phyloP scores from a whole-genome alignment of 2,329 filamentous ascomycete genomes.

The Pseudogymnoascus sp. region DNA sequence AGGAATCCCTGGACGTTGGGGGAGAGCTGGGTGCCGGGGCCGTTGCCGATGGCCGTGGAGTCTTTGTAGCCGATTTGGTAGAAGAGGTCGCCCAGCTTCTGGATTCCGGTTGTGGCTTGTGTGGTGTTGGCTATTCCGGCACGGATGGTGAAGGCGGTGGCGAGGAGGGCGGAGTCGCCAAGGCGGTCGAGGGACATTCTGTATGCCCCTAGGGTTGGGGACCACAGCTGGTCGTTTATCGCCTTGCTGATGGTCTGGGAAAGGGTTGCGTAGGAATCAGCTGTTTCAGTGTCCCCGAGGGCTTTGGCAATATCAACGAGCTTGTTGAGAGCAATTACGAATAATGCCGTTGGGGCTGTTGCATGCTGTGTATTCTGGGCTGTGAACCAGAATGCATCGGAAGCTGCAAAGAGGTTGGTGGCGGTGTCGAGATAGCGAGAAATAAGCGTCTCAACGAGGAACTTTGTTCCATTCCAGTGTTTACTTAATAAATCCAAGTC shows the following conservation, averaged over 20 bases:
- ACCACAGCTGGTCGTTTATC: conserved; percentile 29
- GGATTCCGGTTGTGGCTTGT: conserved; percentile 24
- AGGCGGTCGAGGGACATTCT: conserved; percentile 21
- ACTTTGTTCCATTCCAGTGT: not conserved
- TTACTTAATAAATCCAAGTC: not conserved
- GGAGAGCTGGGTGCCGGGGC: conserved; percentile 27
- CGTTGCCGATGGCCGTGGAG: conserved; percentile 15
- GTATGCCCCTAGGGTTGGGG: conserved; percentile 25
- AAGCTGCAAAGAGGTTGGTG: not conserved
- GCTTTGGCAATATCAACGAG: conserved; percentile 25
- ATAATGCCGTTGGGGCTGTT: not conserved
- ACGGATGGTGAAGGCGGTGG: conserved; percentile 28
- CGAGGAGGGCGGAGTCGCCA: conserved; percentile 28
- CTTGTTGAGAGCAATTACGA: conserved; percentile 17
- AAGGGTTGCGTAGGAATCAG: conserved; percentile 17
- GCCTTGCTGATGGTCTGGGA: conserved; percentile 20
- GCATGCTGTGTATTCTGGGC: not conserved
- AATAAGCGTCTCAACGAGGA: not conserved
- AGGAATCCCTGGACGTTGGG: conserved; percentile 40
- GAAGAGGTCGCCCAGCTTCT: conserved; percentile 25
- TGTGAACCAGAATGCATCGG: not conserved
- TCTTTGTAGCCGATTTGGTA: conserved; percentile 32
- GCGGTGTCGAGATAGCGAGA: not conserved
- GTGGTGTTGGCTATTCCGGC: conserved; percentile 28
- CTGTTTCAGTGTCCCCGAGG: conserved; percentile 23